Conservation (phyloP, 768 basidiomycete species). For the Scleroderma bovista region DNA sequence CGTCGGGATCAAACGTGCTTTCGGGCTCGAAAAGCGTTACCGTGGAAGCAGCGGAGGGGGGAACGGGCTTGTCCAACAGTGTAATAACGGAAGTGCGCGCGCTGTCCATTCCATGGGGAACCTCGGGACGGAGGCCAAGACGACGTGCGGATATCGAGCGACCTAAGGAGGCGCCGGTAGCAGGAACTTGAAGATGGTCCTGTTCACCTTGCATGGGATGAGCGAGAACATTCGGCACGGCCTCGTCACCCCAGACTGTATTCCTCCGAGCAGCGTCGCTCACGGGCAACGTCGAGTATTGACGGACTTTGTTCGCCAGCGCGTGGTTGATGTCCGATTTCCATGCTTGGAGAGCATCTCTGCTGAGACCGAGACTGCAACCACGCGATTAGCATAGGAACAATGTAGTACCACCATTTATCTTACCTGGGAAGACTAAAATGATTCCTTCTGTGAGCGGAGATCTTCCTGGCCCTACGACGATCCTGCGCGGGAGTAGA, state of each 20-base stretch:
- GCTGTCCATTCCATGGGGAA: constrained; percentile 43
- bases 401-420: background rate
- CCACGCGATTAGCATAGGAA: constrained; percentile 2
- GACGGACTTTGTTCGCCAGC: constrained; percentile 38
- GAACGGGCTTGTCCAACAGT: constrained; percentile 30
- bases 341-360: constrained; percentile 54
- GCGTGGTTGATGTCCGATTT: constrained; percentile 49
- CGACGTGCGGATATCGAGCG: constrained; percentile 41
- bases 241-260: constrained; percentile 43
- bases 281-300: constrained; percentile 35
- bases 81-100: constrained; percentile 48
- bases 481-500: constrained; percentile 52
- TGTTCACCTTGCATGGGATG: constrained; percentile 35
- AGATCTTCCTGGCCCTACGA: constrained; percentile 37
- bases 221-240: constrained; percentile 25
- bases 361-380: constrained; percentile 54
- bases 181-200: constrained; percentile 13
- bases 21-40: constrained; percentile 52
- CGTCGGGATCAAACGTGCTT: constrained; percentile 17
- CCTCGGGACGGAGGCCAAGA: constrained; percentile 45
- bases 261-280: constrained; percentile 42
- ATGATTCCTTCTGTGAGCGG: constrained; percentile 55
- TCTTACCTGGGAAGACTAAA: constrained; percentile 64
- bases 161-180: constrained; percentile 14
- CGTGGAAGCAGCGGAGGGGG: constrained; percentile 55